Percentiles rank a stretch among this genome's conserved stretches.
Conservation (phyloP, 805 yeast genomes). For the Komagataella ulmi region DNA sequence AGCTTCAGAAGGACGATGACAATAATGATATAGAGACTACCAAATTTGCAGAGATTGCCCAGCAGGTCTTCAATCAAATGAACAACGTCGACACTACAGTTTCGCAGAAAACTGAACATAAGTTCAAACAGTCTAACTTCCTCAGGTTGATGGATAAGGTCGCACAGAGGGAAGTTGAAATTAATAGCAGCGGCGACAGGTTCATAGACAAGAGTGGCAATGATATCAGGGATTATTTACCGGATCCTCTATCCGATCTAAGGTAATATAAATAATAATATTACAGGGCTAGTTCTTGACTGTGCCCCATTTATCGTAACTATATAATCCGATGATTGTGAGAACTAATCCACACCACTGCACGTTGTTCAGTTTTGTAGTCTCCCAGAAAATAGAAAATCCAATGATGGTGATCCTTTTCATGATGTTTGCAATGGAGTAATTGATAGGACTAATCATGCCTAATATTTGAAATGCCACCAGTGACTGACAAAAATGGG, state of each 20-base stretch:
- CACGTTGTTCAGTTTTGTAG: constrained; percentile 20
- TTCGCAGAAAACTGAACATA: constrained; percentile 17
- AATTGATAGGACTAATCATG: constrained; percentile 58
- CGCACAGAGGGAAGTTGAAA: constrained; percentile 23
- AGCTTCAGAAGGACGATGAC: neutral
- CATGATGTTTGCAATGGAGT: constrained; percentile 66
- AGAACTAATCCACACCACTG: constrained; percentile 41
- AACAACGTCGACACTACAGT: constrained; percentile 12
- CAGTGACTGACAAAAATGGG: constrained; percentile 63
- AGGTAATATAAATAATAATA: neutral
- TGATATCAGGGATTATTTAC: constrained; percentile 19
- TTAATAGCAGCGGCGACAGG: constrained; percentile 20
- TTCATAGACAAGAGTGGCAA: constrained; percentile 21
- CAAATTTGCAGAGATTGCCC: constrained; percentile 25
- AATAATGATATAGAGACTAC: constrained; percentile 16
- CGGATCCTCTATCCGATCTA: constrained; percentile 15
- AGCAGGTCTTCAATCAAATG: constrained; percentile 24
- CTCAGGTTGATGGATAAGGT: constrained; percentile 26
- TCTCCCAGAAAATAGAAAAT: constrained; percentile 55
- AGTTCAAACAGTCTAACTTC: constrained; percentile 26
- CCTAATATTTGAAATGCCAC: constrained; percentile 70
- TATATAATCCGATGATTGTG: constrained; percentile 50
- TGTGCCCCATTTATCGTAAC: constrained; percentile 59
- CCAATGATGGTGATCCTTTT: constrained; percentile 62
- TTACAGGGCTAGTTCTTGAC: neutral